These are phyloP conservation scores for Neofusicoccum cordaticola DNA, from an alignment of 2,329 filamentous ascomycete genomes.

Conservation along the genomic window DNA sequence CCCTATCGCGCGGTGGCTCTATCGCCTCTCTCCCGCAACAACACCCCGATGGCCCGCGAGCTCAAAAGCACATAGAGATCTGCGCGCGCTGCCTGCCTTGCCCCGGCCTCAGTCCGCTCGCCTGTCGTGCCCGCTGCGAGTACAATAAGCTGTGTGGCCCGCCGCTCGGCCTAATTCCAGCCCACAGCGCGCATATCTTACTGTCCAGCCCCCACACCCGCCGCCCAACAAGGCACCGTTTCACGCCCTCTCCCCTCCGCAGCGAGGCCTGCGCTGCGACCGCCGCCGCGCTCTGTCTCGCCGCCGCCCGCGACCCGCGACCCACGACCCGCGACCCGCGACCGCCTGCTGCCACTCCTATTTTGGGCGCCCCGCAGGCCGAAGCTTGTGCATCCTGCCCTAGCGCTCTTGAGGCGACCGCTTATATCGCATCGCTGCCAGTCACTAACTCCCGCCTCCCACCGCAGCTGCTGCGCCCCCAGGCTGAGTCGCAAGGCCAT, in stretches of 20 bases:
- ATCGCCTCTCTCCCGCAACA: background rate
- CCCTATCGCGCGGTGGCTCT: background rate
- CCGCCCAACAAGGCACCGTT: background rate
- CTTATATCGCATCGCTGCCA: constrained; percentile 10
- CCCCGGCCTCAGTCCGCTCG: background rate
- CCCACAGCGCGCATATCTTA: constrained; percentile 11
- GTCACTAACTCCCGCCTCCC: constrained; percentile 7
- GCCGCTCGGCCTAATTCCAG: constrained; percentile 9
- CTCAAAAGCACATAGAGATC: background rate
- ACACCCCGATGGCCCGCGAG: background rate
- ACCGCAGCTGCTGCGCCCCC: constrained; percentile 17
- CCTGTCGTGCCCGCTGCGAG: background rate
- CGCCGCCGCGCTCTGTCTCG: background rate
- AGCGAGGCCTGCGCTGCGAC: constrained; percentile 3
- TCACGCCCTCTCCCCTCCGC: constrained; percentile 4
- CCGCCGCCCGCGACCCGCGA: background rate
- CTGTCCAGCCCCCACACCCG: constrained; percentile 8
- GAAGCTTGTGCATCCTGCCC: constrained; percentile 13
- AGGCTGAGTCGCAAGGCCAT: constrained; percentile 19
- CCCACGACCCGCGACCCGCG: too few species aligned
- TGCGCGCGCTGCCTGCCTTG: constrained; percentile 4
- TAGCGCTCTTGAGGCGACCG: constrained; percentile 4
- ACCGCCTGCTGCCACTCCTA: background rate
- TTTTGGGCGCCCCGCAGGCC: constrained; percentile 9
- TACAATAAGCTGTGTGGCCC: background rate